Percentiles rank a stretch among this genome's conserved stretches.
Evolutionary conservation across 768 basidiomycete species (phyloP).

Genomic region (Pleurotus cornucopiae): DNA sequence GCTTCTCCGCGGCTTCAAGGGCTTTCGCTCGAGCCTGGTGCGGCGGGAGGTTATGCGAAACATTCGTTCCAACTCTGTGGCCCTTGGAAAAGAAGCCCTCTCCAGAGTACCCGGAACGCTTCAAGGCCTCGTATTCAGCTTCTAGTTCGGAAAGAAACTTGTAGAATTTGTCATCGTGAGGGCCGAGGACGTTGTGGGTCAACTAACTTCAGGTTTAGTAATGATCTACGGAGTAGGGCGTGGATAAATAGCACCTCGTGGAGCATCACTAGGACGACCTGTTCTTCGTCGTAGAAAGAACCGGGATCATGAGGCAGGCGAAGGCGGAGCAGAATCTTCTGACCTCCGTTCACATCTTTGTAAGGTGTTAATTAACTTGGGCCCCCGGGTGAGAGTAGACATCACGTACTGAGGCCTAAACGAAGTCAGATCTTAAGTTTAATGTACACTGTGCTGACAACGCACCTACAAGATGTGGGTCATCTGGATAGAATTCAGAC

Average conservation of each 20-base stretch:
- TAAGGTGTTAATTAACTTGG: neutral
- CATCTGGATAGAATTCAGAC: slow-evolving; percentile 86
- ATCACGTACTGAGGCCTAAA: slow-evolving; percentile 33
- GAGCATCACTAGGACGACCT: slow-evolving; percentile 80
- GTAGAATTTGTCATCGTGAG: slow-evolving; percentile 85
- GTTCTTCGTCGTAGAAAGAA: slow-evolving; percentile 72
- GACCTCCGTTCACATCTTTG: slow-evolving; percentile 71
- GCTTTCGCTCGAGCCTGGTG: slow-evolving; percentile 65
- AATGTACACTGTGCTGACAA: neutral
- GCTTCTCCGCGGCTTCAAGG: slow-evolving; percentile 76
- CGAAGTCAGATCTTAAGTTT: neutral
- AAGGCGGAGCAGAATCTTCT: slow-evolving; percentile 80
- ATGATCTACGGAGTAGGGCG: neutral
- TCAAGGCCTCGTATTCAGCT: slow-evolving; percentile 80
- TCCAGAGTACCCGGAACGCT: slow-evolving; percentile 79
- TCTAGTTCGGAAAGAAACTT: slow-evolving; percentile 68
- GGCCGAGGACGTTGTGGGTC: slow-evolving; percentile 84
- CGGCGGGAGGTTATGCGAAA: slow-evolving; percentile 65
- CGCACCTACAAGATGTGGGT: slow-evolving; percentile 69
- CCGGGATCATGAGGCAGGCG: slow-evolving; percentile 65
- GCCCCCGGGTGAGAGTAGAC: neutral
- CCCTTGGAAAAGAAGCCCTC: slow-evolving; percentile 90
- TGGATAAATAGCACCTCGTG: slow-evolving; percentile 60
- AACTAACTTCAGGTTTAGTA: slow-evolving; percentile 42
- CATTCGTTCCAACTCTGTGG: slow-evolving; percentile 56